Evolutionary conservation across 2,329 filamentous ascomycete genomes (phyloP), one percentile per base, ranked within the genome.

Genomic region (Shiraia sp.): DNA sequence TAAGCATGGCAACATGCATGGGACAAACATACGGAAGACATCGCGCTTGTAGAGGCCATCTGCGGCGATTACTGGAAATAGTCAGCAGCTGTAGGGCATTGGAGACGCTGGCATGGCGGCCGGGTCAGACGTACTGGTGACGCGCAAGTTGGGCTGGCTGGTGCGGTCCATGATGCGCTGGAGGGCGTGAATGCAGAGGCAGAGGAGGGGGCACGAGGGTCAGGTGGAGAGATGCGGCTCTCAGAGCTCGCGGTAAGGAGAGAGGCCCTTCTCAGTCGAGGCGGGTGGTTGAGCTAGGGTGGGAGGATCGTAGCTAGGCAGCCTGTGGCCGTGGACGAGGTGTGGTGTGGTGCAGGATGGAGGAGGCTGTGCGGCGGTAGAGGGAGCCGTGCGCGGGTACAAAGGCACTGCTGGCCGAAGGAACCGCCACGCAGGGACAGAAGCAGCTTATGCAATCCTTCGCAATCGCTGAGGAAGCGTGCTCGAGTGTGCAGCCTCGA

Each of bases 41-140:
- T 99, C 93, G 74, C 93, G 86, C 79, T 97, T 99, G 79, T 96
- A 97, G 55, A 99, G 80, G 47, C 93, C 93, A 79, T 99, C 93
- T 60, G 93, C 93, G 60, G 93, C 93, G 77, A 99, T 96, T 76
- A 99, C 93, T 97, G 59, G 34, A 15, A 2, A 4, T 1, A 48
- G 64, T 71, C 51, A 70, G 67, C 34, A 45, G 27, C 28, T 28
- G 16, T 16, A n/a, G 15, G 22, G 19, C 9, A 12, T 32, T 12
- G 9, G 10, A 14, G 45, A 44, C 36, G 32, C 36, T 17, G 13
- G 22, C 28, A 40, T 23, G 26, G 36, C 33, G 32, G 16, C 19
- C 16, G 33, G 40, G 49, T 28, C 42, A 47, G 41, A 70, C 82
- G 70, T 82, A 96, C 92, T 96, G 63, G 91, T 96, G 59, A 97